Evolutionary conservation across 768 basidiomycete species (phyloP).

Genomic region (Hydnum rufescens): DNA sequence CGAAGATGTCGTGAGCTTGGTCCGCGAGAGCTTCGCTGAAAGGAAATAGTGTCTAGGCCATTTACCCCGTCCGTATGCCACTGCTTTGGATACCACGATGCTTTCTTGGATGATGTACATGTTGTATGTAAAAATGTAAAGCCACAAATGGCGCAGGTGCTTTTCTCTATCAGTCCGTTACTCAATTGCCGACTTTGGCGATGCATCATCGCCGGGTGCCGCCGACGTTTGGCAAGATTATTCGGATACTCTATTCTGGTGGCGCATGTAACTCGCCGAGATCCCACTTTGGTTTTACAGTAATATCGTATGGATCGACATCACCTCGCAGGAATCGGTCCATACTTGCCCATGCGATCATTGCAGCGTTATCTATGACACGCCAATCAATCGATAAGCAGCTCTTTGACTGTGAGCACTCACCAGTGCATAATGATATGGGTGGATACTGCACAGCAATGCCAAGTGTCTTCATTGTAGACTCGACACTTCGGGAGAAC

Average conservation of each 20-base stretch:
- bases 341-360: constrained; percentile 91
- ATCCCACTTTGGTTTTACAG: constrained; percentile 54
- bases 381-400: neutral
- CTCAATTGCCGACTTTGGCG: no score
- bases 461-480: no score
- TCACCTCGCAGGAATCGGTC: constrained; percentile 47
- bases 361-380: constrained; percentile 72
- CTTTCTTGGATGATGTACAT: no score
- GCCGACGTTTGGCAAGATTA: neutral
- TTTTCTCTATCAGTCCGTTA: neutral
- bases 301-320: constrained; percentile 40
- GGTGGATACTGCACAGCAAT: constrained; percentile 5
- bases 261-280: constrained; percentile 32
- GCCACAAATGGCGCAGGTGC: neutral
- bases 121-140: neutral
- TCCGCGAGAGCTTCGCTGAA: no score
- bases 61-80: no score
- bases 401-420: neutral
- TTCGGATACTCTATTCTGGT: neutral
- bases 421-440: constrained; percentile 5
- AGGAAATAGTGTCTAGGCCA: no score
- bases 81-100: no score
- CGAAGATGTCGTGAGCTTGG: constrained; percentile 18
- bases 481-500: no score
- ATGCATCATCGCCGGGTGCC: no score